Conservation (phyloP, 2,329 filamentous ascomycete genomes). For the Penicillium janthinellum region DNA sequence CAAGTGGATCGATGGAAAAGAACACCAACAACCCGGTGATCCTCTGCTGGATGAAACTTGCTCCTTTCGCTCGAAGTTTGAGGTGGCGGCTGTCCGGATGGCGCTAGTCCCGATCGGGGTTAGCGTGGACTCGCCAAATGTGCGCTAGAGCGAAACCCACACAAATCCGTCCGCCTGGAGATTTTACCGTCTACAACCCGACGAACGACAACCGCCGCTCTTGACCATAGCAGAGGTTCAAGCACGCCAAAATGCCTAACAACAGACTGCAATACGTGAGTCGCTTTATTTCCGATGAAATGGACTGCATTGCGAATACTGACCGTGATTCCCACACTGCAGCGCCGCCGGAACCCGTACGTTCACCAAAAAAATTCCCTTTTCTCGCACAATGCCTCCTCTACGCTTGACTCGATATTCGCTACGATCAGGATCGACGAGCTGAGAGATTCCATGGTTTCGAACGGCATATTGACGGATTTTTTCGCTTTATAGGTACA, state of each 20-base stretch:
- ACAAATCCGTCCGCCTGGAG: conserved; percentile 46
- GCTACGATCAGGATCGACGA: conserved; percentile 19
- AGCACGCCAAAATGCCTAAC: conserved; percentile 55
- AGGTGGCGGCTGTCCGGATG: conserved; percentile 39
- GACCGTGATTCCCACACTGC: conserved; percentile 30
- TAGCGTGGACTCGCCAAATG: conserved; percentile 46
- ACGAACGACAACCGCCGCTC: conserved; percentile 48
- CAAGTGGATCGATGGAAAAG: conserved; percentile 22
- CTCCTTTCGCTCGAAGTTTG: conserved; percentile 35
- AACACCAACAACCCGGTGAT: conserved; percentile 16
- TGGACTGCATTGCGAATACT: conserved; percentile 21
- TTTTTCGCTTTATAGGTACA: conserved; percentile 68
- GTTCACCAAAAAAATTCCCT: conserved; percentile 45
- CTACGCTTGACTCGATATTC: conserved; percentile 21
- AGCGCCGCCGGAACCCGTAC: conserved; percentile 80
- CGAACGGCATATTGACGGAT: conserved; percentile 37
- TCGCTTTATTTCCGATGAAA: conserved; percentile 15
- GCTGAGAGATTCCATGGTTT: conserved; percentile 4
- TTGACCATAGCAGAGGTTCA: conserved; percentile 47
- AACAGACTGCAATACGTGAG: conserved; percentile 56
- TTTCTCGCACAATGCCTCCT: conserved; percentile 23
- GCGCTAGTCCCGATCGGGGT: conserved; percentile 41
- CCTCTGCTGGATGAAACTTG: conserved; percentile 28
- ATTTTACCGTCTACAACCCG: conserved; percentile 42
- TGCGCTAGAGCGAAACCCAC: conserved; percentile 46